Percentiles rank a stretch among this genome's conserved stretches.
phyloP scores from a whole-genome alignment of 371 early-diverging fungal species.

The Mycotypha africana region DNA sequence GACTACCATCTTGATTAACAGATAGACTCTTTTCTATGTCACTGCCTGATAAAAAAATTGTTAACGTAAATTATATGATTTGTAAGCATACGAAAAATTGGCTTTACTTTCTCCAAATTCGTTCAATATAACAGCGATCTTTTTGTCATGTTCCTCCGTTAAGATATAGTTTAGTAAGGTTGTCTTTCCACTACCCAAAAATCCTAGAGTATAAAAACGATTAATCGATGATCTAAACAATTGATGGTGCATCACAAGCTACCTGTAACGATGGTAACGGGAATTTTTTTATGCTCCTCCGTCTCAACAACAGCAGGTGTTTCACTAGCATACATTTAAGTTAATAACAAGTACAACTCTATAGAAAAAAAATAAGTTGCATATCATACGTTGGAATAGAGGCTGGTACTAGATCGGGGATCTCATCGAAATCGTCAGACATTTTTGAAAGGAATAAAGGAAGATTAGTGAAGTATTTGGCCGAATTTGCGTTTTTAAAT shows the following conservation, averaged over 20 bases:
- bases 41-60: conserved; percentile 45
- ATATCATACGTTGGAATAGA: conserved; percentile 6
- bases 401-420: conserved; percentile 51
- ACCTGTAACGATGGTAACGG: conserved; percentile 73
- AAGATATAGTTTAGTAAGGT: conserved; percentile 88
- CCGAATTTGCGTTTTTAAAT: too few relatives aligned
- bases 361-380: background rate
- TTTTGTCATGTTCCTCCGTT: conserved; percentile 86
- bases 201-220: conserved; percentile 35
- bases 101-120: conserved; percentile 73
- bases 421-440: conserved; percentile 40
- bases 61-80: background rate
- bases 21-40: conserved; percentile 94
- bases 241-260: too few relatives aligned
- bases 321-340: background rate
- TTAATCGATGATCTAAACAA: background rate
- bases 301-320: background rate
- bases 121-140: conserved; percentile 93
- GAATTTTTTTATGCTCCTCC: conserved; percentile 43
- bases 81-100: too few relatives aligned
- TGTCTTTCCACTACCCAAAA: conserved; percentile 92
- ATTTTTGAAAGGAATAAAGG: background rate
- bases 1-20: conserved; percentile 70
- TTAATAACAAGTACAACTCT: background rate
- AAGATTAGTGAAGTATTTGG: too few relatives aligned